Evolutionary conservation across 352 stramenopile genomes (phyloP).

Genomic region (Pythium myriotylum): DNA sequence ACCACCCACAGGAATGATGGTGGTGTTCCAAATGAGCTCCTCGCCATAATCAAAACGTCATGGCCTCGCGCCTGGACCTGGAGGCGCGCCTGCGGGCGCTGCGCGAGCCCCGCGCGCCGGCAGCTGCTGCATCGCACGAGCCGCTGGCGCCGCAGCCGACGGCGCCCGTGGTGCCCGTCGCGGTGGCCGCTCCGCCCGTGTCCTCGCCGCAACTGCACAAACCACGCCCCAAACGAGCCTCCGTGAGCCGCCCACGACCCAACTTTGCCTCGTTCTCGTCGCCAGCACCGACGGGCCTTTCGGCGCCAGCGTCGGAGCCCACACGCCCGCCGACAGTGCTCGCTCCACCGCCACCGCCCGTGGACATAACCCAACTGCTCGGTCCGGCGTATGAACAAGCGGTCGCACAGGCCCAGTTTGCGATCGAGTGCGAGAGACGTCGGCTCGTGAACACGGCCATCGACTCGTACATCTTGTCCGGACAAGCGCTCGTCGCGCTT

Average conservation of each 20-base stretch:
- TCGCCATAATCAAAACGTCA: neutral
- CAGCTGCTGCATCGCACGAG: constrained; percentile 5
- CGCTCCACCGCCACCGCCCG: constrained; percentile 19
- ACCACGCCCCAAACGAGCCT: constrained; percentile 4
- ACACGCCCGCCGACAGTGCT: neutral
- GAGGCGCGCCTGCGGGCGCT: constrained; percentile 63
- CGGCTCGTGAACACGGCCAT: constrained; percentile 69
- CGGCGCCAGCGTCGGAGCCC: neutral
- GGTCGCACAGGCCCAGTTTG: constrained; percentile 61
- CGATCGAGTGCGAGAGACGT: constrained; percentile 69
- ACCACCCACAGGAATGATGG: constrained; percentile 12
- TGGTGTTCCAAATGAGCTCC: constrained; percentile 2
- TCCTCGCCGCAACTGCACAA: neutral
- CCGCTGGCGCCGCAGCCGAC: constrained; percentile 32
- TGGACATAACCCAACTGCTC: constrained; percentile 42
- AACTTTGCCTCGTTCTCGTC: constrained; percentile 23
- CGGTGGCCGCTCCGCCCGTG: neutral
- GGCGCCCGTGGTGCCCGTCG: neutral
- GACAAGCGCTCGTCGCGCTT: constrained; percentile 68
- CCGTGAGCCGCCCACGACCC: constrained; percentile 14
- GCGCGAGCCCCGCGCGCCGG: constrained; percentile 27
- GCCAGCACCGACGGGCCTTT: neutral
- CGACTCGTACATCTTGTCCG: constrained; percentile 69
- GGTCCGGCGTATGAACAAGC: constrained; percentile 65
- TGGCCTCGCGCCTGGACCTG: constrained; percentile 49